These are phyloP conservation scores for Cercospora zeina DNA, from an alignment of 2,329 filamentous ascomycete species.

Conservation along the genomic window DNA sequence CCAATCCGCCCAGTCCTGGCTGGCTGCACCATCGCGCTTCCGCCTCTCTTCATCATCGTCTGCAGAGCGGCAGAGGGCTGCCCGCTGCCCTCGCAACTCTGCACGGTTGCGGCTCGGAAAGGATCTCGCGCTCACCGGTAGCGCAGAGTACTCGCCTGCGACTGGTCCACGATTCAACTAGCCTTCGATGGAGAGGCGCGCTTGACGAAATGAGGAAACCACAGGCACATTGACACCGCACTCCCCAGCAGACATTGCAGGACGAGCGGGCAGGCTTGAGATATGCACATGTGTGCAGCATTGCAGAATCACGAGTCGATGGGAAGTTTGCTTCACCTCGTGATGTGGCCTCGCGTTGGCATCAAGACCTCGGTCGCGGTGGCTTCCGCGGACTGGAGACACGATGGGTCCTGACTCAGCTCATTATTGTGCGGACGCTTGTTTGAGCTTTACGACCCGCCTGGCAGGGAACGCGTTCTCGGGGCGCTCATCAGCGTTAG, in stretches of 20 bases:
- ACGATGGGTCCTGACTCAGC: constrained; percentile 6
- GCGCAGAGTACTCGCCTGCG: constrained; percentile 7
- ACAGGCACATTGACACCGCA: constrained; percentile 7
- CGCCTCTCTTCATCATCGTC: background rate
- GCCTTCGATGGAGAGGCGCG: constrained; percentile 8
- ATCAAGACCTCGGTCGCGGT: constrained; percentile 2
- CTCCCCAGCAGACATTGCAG: constrained; percentile 8
- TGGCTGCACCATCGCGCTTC: background rate
- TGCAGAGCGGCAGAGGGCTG: constrained; percentile 9
- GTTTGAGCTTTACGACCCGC: constrained; percentile 13
- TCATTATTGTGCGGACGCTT: constrained; percentile 7
- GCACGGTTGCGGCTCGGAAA: constrained; percentile 14
- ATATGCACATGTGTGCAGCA: constrained; percentile 5
- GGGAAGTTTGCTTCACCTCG: background rate
- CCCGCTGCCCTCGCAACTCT: constrained; percentile 11
- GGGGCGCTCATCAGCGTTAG: constrained; percentile 1
- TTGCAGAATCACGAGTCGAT: constrained; percentile 1
- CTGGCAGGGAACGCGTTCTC: constrained; percentile 12
- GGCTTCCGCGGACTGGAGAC: constrained; percentile 9
- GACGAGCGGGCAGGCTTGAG: constrained; percentile 8
- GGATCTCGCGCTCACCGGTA: constrained; percentile 8
- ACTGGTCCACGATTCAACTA: constrained; percentile 13
- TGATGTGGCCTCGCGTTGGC: background rate
- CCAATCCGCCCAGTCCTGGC: background rate
- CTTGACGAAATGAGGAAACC: constrained; percentile 19